These are phyloP conservation scores for Tricholoma hemisulphureum DNA, from an alignment of 768 basidiomycete species.

Conservation along the genomic window DNA sequence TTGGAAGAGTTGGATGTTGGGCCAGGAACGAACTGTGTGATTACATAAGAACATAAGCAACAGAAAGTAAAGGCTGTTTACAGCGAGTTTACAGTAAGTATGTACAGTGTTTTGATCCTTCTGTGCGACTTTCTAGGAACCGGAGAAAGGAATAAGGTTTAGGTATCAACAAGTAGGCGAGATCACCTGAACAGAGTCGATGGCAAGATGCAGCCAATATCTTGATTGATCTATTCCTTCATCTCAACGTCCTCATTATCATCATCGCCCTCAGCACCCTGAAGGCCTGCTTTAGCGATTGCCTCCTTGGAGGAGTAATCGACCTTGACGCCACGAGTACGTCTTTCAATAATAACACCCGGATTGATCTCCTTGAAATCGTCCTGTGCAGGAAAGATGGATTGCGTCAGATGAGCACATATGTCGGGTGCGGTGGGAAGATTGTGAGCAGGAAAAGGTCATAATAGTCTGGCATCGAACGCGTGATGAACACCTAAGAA, in stretches of 20 bases:
- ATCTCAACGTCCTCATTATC: slow-evolving; percentile 37
- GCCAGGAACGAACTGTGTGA: background rate
- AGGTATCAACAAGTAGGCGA: too few relatives aligned
- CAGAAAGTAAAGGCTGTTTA: background rate
- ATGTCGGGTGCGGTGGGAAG: background rate
- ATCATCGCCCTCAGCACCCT: slow-evolving; percentile 35
- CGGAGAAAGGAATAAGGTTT: background rate
- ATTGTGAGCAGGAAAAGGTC: too few relatives aligned
- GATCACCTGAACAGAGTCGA: background rate
- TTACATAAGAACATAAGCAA: background rate
- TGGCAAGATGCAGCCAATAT: background rate
- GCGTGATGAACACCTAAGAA: background rate
- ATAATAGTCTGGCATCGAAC: background rate
- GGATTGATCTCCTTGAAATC: slow-evolving; percentile 62
- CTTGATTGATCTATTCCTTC: slow-evolving; percentile 28
- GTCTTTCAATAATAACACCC: slow-evolving; percentile 53
- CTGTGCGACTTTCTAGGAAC: background rate
- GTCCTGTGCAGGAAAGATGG: slow-evolving; percentile 32
- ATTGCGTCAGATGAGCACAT: background rate
- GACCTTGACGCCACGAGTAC: slow-evolving; percentile 71
- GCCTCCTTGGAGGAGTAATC: slow-evolving; percentile 80
- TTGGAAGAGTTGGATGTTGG: too few relatives aligned
- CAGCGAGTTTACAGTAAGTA: too few relatives aligned
- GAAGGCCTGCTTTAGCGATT: slow-evolving; percentile 52
- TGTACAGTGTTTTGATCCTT: background rate